These are phyloP conservation scores for Oryza australiensis DNA, from an alignment of 176 grass and related monocot genomes.

Conservation along the genomic window DNA sequence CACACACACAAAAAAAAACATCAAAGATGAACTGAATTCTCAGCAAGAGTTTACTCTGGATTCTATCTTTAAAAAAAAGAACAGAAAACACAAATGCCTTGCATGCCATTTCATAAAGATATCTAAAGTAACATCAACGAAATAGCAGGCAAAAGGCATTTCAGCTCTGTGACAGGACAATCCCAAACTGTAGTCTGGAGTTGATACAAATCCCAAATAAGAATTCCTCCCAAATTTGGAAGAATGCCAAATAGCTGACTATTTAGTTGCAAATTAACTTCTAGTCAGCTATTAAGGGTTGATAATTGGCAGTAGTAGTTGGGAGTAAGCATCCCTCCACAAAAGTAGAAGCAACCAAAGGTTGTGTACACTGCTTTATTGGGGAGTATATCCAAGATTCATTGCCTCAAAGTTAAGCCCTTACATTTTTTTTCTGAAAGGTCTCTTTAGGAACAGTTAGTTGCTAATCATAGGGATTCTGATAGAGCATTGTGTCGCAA, in stretches of 20 bases:
- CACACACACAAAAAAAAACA: too few species aligned
- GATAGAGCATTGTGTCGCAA: neutral
- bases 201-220: slow-evolving; percentile 15
- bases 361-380: slow-evolving; percentile 1
- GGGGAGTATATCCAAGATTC: slow-evolving; percentile 22
- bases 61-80: neutral
- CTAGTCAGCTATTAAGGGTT: neutral
- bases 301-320: neutral
- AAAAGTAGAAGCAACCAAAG: neutral
- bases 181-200: neutral
- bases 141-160: neutral
- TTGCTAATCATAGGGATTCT: slow-evolving; percentile 18
- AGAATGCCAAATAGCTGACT: neutral
- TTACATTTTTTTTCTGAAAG: slow-evolving; percentile 22
- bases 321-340: neutral
- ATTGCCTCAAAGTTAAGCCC: slow-evolving; percentile 12
- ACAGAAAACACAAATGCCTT: too few species aligned
- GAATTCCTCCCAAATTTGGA: neutral
- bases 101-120: too few species aligned
- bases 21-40: neutral
- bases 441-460: slow-evolving; percentile 6
- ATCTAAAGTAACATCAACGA: too few species aligned
- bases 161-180: neutral
- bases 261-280: neutral
- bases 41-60: neutral